Base-by-base conservation (phyloP, 1,139 yeast genomes). In the Kurtzmaniella quercitrusa region DNA sequence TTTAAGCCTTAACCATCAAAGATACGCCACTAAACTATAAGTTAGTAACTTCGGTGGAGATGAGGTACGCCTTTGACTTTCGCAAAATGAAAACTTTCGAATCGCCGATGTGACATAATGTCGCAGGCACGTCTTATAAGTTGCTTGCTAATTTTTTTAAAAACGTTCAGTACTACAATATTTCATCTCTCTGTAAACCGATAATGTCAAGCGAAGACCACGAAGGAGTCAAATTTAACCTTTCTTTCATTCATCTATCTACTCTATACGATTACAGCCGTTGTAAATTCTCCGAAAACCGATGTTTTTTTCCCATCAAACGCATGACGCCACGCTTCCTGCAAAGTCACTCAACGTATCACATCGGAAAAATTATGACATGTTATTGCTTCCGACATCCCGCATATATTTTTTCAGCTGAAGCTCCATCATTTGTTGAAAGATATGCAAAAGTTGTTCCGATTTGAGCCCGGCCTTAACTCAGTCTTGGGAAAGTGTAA, bases 391-490 rank as follows among this genome's bases (percentile, higher is more conserved):
- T 26, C 30, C 30, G 30, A 6, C 30, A 3, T 26, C n/a, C 30
- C 30, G 30, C 30, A 26, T 12, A 9, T 11, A 6, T 5, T 6
- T 9, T 26, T 14, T 9, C 5, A 14, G 30, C 30, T 21, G 23
- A 21, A 21, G 23, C 9, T 3, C n/a, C 12, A 17, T 18, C n/a
- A 15, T 17, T 33, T n/a, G 20, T 47, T 49, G 9, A 56, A 38
- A 2, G 56, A 56, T 19, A 84, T 74, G 53, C 82, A 72, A 52
- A 86, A 86, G 55, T 86, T 86, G 56, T 86, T 86, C 63, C 80
- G 73, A 2, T 66, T 61, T 0, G 74, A 56, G 0, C 88, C 88
- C 35, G 69, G 67, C 38, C 68, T 66, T 2, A 82, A 43, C 53
- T 80, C 80, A 36, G 51, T 60, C 57, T 82, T 84, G 2, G 61